Evolutionary conservation across 768 basidiomycete genomes (phyloP), one percentile per base, ranked within the genome.

Genomic region (Gloeopeniophorella convolvens): DNA sequence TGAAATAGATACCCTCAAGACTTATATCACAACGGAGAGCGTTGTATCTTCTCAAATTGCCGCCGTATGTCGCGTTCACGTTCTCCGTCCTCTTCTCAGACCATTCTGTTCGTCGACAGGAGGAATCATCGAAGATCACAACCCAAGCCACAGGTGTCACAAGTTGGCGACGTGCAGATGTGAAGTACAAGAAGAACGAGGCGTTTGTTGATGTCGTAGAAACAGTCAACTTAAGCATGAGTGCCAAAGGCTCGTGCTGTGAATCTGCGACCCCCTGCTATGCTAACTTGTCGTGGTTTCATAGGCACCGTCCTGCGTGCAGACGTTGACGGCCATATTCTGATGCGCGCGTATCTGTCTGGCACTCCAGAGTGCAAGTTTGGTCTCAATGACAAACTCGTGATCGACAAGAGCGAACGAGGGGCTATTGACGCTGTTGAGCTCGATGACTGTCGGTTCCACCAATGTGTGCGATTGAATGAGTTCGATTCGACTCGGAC

Each of bases 171-270:
- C 75, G 94, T 50, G 85, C 81, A 13, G 96, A 97, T 63, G 94
- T 98, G 62, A 95, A 94, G 66, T 98, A 99, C 69, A 88, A 96
- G 74, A 99, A 98, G 77, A 99, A 99, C 58, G 96, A 99, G 63
- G 96, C 96, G 0, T 99, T 98, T 59, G 95, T 99, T n/a, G 96
- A 99, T 63, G 96, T 99, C 8, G 89, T 99, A 36, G 96, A 99
- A 71, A 89, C 79, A 2, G 89, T 99, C 54, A 98, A 99, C 62
- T 66, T 98, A 47, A 85, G 90, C 60, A 96, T 98, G 94, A 95
- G 91, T 65, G 88, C 93, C 2, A 97, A 95, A 72, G 94, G 93
- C 87, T 53, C 41, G 73, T 63, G 13, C 3, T 28, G 4, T 58
- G 12, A 39, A 5, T 33, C 5, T 1, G 34, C 6, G 1, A 18